Evolutionary conservation across 768 basidiomycete species (phyloP).

Genomic region (Gyrodon lividus): DNA sequence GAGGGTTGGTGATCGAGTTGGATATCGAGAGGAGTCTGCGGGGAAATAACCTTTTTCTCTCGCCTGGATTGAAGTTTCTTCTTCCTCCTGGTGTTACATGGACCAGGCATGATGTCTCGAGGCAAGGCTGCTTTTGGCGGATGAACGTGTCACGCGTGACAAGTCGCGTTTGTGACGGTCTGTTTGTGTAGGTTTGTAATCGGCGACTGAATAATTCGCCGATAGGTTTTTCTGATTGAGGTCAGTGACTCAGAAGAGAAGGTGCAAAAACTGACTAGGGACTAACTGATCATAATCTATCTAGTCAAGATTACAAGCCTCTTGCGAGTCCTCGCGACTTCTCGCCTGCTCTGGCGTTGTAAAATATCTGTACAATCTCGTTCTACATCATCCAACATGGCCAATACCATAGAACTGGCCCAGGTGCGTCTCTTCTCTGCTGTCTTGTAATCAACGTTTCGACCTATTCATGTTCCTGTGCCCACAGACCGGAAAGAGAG

Average conservation of each 20-base stretch:
- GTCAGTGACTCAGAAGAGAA: slow-evolving; percentile 19
- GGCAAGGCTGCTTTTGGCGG: too few relatives aligned
- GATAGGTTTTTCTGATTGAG: slow-evolving; percentile 10
- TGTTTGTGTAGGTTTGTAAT: slow-evolving; percentile 16
- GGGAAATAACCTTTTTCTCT: slow-evolving; percentile 27
- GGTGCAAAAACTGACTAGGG: neutral
- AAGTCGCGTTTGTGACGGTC: slow-evolving; percentile 31
- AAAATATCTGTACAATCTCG: slow-evolving; percentile 26
- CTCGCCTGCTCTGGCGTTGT: slow-evolving; percentile 33
- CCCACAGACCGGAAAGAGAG: slow-evolving; percentile 87
- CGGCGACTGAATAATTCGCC: slow-evolving; percentile 10
- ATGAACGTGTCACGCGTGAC: slow-evolving; percentile 31
- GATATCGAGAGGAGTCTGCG: neutral
- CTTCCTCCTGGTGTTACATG: slow-evolving; percentile 52
- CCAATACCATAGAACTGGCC: slow-evolving; percentile 64
- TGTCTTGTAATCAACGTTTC: neutral
- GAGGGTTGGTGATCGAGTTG: neutral
- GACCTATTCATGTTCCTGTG: slow-evolving; percentile 5
- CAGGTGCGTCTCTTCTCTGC: slow-evolving; percentile 40
- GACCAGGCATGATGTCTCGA: slow-evolving; percentile 53
- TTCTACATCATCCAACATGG: slow-evolving; percentile 37
- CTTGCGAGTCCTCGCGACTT: slow-evolving; percentile 17
- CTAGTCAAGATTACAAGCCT: slow-evolving; percentile 25
- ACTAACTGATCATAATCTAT: slow-evolving; percentile 24
- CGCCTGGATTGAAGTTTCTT: slow-evolving; percentile 36